Evolutionary conservation across 768 basidiomycete species (phyloP).

Genomic region (Hericium coralloides): DNA sequence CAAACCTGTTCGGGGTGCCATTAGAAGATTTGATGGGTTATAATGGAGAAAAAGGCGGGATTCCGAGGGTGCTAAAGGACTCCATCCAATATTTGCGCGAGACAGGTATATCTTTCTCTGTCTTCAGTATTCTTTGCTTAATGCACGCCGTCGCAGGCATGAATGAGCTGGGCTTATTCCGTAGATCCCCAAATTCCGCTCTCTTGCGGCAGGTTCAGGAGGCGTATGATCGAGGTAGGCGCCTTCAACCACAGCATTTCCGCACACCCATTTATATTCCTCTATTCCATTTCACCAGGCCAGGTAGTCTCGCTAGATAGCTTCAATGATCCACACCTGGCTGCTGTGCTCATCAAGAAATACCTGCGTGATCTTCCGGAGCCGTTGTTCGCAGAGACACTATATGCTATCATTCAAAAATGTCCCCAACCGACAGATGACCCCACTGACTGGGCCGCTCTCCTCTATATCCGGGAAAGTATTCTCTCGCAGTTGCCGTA

Average conservation of each 20-base stretch:
- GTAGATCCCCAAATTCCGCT: constrained; percentile 68
- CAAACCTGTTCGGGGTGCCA: constrained; percentile 71
- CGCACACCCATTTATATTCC: constrained; percentile 5
- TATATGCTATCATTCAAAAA: constrained; percentile 55
- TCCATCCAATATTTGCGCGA: constrained; percentile 63
- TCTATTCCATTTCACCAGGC: constrained; percentile 36
- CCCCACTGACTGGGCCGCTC: constrained; percentile 44
- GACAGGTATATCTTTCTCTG: constrained; percentile 27
- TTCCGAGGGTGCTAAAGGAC: constrained; percentile 77
- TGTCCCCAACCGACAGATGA: constrained; percentile 55
- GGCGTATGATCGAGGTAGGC: constrained; percentile 72
- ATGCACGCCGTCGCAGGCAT: constrained; percentile 29
- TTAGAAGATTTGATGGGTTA: constrained; percentile 80
- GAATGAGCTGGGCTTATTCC: constrained; percentile 71
- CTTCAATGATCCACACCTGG: constrained; percentile 71
- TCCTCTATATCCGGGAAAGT: constrained; percentile 59
- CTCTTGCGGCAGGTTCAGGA: constrained; percentile 68
- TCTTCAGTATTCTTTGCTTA: neutral
- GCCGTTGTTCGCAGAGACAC: constrained; percentile 64
- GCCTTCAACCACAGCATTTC: neutral
- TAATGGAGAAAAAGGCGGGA: constrained; percentile 70
- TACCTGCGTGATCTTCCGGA: constrained; percentile 74
- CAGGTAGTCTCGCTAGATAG: constrained; percentile 72
- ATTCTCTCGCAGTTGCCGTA: constrained; percentile 60
- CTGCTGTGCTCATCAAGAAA: constrained; percentile 81